These are phyloP conservation scores for Quercus aquifolioides DNA, from an alignment of 306 rosid species.

Conservation along the genomic window DNA sequence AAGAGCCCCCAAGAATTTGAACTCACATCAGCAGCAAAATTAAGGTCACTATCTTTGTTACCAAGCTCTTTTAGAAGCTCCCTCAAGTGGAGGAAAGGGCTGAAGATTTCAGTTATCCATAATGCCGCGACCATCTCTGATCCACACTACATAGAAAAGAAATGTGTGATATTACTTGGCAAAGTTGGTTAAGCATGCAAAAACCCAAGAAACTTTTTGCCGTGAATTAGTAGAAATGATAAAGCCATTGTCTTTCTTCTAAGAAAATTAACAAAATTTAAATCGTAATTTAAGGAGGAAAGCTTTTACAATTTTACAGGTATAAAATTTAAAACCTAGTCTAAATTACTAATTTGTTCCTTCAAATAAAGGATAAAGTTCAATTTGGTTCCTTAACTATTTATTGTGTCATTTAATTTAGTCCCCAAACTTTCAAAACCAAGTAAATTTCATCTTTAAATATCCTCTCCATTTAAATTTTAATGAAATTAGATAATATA, in stretches of 20 bases:
- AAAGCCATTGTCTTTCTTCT: neutral
- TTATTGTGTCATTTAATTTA: neutral
- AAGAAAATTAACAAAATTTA: neutral
- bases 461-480: no score
- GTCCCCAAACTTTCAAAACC: no score
- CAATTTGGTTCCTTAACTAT: no score
- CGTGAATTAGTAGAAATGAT: neutral
- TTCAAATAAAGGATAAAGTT: neutral
- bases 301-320: neutral
- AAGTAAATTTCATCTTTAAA: no score
- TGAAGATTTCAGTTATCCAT: slow-evolving; percentile 84
- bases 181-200: neutral
- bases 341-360: no score
- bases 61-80: slow-evolving; percentile 83
- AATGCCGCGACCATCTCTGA: slow-evolving; percentile 73
- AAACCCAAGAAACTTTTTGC: neutral
- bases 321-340: neutral
- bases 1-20: neutral
- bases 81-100: slow-evolving; percentile 84
- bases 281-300: no score
- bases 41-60: slow-evolving; percentile 57
- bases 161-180: neutral
- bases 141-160: slow-evolving; percentile 49
- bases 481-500: no score
- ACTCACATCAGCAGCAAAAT: slow-evolving; percentile 80